Base-by-base conservation (phyloP, 2,329 filamentous ascomycete species). In the Lasiodiplodia citricola region DNA sequence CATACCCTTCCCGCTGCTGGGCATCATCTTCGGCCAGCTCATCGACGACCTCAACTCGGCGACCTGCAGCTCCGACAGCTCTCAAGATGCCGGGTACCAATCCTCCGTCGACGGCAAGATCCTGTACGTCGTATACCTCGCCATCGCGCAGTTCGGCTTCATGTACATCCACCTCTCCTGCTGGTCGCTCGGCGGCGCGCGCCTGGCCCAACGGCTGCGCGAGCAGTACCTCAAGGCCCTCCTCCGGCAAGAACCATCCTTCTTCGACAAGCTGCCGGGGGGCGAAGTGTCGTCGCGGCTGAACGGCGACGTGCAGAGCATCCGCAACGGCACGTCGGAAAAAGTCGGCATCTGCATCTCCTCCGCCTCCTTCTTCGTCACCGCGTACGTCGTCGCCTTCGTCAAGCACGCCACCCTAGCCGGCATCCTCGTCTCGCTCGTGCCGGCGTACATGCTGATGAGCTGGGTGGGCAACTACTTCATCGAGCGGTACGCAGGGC, bases 291-390 rank as follows among this genome's bases (percentile, higher is more conserved):
- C 87, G 1, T 87, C 87, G 10, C 83, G 90, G 21, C 84, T 92
- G 54, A 89, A 89, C 74, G 83, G 84, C 66, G 90, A 92, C 73
- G 89, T 92, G 41, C 86, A 89, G 69, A 86, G 87, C 1, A 87
- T 92, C 64, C 90, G 90, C 73, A 85, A 86, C 0, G 90, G 90
- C 16, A 91, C 90, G 0, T 89, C 87, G 1, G 90, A 92, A 77
- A 92, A 92, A 76, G 89, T 91, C 18, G 90, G 90, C 64, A 86
- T 91, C 41, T 85, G 87, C 71, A 82, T 92, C 4, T 84, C 86
- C 28, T 88, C 85, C 63, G 77, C 87, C 11, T 87, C 88, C 2
- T 92, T 91, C 76, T 92, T 92, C 74, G 75, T 91, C 66, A 88
- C 90, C 0, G 87, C 89, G 3, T 92, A 90, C 70, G 82, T 89